Conservation (phyloP, 176 grass and related monocot species). For the Miscanthus lutarioriparius region DNA sequence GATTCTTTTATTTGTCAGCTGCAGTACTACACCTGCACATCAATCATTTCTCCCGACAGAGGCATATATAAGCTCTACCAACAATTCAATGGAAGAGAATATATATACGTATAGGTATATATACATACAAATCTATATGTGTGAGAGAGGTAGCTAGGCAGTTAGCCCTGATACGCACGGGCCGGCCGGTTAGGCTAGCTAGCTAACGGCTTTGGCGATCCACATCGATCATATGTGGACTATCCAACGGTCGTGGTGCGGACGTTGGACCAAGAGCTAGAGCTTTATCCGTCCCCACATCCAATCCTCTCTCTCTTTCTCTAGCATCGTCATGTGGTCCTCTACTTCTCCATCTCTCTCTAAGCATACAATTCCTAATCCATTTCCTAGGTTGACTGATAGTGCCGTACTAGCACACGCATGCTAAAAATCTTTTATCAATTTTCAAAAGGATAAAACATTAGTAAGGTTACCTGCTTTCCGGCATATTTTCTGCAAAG, state of each 20-base stretch:
- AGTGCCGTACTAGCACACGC: conserved; percentile 9
- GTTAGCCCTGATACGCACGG: background rate
- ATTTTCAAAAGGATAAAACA: background rate
- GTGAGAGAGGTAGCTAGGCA: background rate
- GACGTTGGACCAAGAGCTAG: conserved; percentile 49
- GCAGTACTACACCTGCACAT: background rate
- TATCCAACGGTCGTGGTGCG: conserved; percentile 52
- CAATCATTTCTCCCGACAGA: background rate
- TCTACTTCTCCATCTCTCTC: background rate
- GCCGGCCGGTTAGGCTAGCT: background rate
- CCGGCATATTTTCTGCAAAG: background rate
- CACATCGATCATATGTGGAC: conserved; percentile 46
- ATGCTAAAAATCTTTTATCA: background rate
- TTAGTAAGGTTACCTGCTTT: background rate
- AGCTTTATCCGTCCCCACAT: background rate
- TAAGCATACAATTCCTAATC: conserved; percentile 24
- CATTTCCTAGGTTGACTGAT: conserved; percentile 23
- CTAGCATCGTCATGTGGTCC: background rate
- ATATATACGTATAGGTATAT: no score
- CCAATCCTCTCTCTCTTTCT: background rate
- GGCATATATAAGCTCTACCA: no score
- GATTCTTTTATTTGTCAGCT: background rate
- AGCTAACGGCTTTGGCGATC: conserved; percentile 9
- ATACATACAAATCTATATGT: background rate
- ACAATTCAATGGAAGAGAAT: background rate